phyloP scores from a whole-genome alignment of 371 early-diverging fungal genomes.

The Mortierella sp. region DNA sequence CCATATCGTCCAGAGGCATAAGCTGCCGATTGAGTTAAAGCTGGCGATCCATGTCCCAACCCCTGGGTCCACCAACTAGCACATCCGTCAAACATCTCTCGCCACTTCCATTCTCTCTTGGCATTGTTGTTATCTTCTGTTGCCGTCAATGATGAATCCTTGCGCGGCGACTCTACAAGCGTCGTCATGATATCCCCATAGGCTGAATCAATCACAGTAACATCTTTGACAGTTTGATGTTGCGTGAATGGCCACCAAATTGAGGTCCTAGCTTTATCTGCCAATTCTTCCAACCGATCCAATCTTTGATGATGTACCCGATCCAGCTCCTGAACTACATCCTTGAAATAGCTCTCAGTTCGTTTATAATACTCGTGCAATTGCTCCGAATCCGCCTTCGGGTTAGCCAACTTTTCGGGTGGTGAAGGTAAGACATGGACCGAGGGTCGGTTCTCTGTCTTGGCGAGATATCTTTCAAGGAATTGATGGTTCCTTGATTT shows the following conservation, averaged over 20 bases:
- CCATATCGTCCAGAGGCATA: slow-evolving; percentile 85
- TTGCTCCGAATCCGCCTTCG: slow-evolving; percentile 62
- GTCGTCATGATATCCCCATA: slow-evolving; percentile 75
- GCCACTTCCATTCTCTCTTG: slow-evolving; percentile 38
- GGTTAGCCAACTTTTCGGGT: slow-evolving; percentile 60
- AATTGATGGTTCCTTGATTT: slow-evolving; percentile 74
- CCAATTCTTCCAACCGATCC: slow-evolving; percentile 71
- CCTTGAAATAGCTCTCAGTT: slow-evolving; percentile 61
- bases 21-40: slow-evolving; percentile 73
- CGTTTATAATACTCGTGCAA: slow-evolving; percentile 70
- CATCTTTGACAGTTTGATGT: slow-evolving; percentile 72
- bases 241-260: slow-evolving; percentile 94
- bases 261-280: slow-evolving; percentile 62
- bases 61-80: slow-evolving; percentile 93
- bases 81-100: slow-evolving; percentile 79
- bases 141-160: slow-evolving; percentile 6
- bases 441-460: slow-evolving; percentile 39
- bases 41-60: slow-evolving; percentile 80
- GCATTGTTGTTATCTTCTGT: neutral
- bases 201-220: slow-evolving; percentile 86
- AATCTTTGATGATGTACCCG: slow-evolving; percentile 65
- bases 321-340: slow-evolving; percentile 66
- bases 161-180: slow-evolving; percentile 43
- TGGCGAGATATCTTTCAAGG: slow-evolving; percentile 55
- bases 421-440: slow-evolving; percentile 67